Percentiles rank a stretch among this genome's conserved stretches.
phyloP scores from a whole-genome alignment of 306 rosid genomes.

The Cicer judaicum region DNA sequence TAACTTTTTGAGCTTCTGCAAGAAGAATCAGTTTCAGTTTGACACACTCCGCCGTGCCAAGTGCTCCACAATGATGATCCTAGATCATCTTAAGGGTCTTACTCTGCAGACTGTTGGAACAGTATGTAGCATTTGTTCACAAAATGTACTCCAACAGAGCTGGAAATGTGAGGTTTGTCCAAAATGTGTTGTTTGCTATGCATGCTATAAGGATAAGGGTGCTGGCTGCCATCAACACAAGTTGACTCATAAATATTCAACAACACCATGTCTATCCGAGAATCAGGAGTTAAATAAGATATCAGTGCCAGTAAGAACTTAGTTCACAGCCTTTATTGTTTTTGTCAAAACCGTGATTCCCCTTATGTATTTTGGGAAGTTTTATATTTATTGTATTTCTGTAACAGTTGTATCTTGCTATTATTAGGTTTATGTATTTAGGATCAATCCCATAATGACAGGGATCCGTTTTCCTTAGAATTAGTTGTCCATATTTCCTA shows the following conservation, averaged over 20 bases:
- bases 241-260: not conserved
- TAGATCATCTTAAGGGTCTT: conserved; percentile 48
- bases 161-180: conserved; percentile 60
- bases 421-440: no score
- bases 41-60: conserved; percentile 69
- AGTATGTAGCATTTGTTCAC: conserved; percentile 51
- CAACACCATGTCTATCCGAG: no score
- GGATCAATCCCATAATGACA: no score
- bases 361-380: no score
- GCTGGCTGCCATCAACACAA: not conserved
- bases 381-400: no score
- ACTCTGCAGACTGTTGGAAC: not conserved
- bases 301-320: not conserved
- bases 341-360: no score
- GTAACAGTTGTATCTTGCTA: no score
- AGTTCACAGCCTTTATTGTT: not conserved
- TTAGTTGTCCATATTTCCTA: no score
- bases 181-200: conserved; percentile 47
- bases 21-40: conserved; percentile 56
- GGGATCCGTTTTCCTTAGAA: no score
- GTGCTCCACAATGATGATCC: conserved; percentile 67
- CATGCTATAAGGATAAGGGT: conserved; percentile 54
- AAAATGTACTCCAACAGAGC: conserved; percentile 28
- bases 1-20: conserved; percentile 58
- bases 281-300: not conserved